These are phyloP conservation scores for Penicillium ochrochloron DNA, from an alignment of 495 filamentous ascomycete species.

Conservation along the genomic window DNA sequence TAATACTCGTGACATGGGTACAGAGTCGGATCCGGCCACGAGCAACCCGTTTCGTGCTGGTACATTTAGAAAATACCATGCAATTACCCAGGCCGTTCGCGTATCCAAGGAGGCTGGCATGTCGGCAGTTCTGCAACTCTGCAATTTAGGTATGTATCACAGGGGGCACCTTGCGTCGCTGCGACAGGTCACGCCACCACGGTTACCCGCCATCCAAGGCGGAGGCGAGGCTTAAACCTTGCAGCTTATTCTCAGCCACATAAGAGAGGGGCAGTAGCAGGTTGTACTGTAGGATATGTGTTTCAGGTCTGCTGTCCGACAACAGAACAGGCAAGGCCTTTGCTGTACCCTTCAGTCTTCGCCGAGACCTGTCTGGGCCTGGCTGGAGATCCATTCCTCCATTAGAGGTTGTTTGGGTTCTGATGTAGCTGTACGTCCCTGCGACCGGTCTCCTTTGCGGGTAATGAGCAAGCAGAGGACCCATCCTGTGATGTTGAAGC, in stretches of 20 bases:
- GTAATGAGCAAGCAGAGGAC: conserved; percentile 91
- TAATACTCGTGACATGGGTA: conserved; percentile 7
- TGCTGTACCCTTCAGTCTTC: conserved; percentile 44
- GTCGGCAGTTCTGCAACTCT: conserved; percentile 5
- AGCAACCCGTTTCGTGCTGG: not conserved
- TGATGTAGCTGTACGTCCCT: conserved; percentile 33
- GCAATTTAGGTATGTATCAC: conserved; percentile 27
- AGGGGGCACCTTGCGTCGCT: conserved; percentile 14
- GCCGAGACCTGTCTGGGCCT: conserved; percentile 51
- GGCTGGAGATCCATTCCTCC: conserved; percentile 91
- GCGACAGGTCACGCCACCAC: conserved; percentile 22
- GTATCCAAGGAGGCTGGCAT: not conserved
- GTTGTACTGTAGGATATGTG: not conserved
- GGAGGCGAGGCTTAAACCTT: conserved; percentile 10
- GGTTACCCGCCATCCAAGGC: conserved; percentile 15
- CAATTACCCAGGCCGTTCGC: not conserved
- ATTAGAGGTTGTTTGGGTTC: conserved; percentile 72
- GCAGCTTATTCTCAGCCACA: conserved; percentile 16
- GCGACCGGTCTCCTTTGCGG: conserved; percentile 56
- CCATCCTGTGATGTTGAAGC: conserved; percentile 91
- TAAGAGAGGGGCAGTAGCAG: not conserved
- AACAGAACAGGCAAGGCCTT: conserved; percentile 3
- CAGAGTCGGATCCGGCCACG: not conserved
- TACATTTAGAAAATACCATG: not conserved
- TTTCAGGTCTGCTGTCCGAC: not conserved